Percentiles rank a stretch among this genome's conserved stretches.
phyloP scores from a whole-genome alignment of 768 basidiomycete genomes.

The Cystofilobasidium ferigula region DNA sequence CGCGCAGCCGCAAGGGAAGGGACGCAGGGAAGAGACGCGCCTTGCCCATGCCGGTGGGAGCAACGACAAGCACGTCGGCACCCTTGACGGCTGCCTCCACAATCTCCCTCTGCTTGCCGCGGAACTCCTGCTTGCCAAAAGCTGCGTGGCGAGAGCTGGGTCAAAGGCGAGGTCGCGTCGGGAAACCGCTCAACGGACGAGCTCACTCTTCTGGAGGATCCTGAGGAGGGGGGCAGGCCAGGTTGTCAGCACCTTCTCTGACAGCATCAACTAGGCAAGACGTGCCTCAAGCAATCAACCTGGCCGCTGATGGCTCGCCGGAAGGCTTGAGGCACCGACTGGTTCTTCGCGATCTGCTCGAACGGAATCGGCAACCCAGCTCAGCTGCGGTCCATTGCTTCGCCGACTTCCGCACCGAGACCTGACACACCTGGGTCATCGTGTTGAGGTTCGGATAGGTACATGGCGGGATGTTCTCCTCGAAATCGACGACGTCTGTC shows the following conservation, averaged over 20 bases:
- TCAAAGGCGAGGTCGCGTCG: neutral
- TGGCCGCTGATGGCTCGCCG: constrained; percentile 16
- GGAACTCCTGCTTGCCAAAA: constrained; percentile 58
- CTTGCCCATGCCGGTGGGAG: constrained; percentile 85
- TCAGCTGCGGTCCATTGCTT: too few relatives aligned
- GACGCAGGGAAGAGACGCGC: constrained; percentile 37
- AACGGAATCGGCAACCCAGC: too few relatives aligned
- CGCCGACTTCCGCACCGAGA: too few relatives aligned
- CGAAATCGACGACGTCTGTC: neutral
- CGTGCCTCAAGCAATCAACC: constrained; percentile 21
- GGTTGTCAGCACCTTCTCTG: neutral
- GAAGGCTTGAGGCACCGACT: constrained; percentile 8
- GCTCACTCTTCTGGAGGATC: constrained; percentile 22
- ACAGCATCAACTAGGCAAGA: neutral
- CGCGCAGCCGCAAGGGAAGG: neutral
- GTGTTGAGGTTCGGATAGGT: constrained; percentile 26
- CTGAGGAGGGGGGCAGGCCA: neutral
- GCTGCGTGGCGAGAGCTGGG: constrained; percentile 41
- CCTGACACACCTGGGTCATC: constrained; percentile 20
- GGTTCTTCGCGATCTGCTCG: constrained; percentile 14
- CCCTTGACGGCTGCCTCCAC: constrained; percentile 59
- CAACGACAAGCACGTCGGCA: constrained; percentile 42
- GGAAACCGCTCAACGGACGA: too few relatives aligned
- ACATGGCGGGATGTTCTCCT: constrained; percentile 4
- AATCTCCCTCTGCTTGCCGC: constrained; percentile 67